Percentiles rank a stretch among this genome's conserved stretches.
Evolutionary conservation across 2,329 filamentous ascomycete species (phyloP).

Genomic region (Teratosphaeria zuluensis): DNA sequence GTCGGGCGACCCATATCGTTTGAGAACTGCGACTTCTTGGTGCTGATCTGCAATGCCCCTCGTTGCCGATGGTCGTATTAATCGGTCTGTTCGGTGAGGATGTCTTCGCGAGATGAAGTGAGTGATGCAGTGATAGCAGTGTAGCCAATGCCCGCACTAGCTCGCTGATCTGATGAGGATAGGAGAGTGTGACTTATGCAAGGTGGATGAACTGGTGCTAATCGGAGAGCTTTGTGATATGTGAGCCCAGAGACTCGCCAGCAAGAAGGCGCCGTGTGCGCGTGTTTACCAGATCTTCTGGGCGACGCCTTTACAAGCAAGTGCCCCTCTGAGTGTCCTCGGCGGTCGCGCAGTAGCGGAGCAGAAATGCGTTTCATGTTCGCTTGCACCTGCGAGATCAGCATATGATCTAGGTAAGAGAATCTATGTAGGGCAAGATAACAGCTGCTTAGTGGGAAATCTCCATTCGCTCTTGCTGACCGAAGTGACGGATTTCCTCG

Average conservation of each 20-base stretch:
- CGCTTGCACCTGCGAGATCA: background rate
- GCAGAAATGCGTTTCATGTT: background rate
- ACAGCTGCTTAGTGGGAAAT: too few species aligned
- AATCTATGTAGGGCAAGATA: background rate
- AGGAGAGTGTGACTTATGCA: background rate
- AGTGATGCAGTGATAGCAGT: background rate
- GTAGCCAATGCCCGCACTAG: background rate
- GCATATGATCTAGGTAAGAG: background rate
- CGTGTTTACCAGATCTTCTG: background rate
- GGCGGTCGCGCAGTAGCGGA: too few species aligned
- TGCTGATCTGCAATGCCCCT: background rate
- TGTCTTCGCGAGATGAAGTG: background rate
- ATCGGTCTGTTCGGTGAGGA: background rate
- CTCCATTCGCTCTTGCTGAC: too few species aligned
- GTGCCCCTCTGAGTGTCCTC: too few species aligned
- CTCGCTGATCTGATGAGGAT: background rate
- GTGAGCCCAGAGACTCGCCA: background rate
- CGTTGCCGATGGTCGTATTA: background rate
- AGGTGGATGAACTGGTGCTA: background rate
- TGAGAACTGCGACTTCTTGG: background rate
- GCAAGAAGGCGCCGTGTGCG: background rate
- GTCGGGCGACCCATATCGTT: background rate
- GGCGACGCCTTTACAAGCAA: background rate
- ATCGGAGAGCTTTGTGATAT: background rate
- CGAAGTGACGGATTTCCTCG: too few species aligned